A percentile compares a stretch with the other conserved stretches of the same genome.
Conservation (phyloP, 192 early-diverging fungal genomes). For the Coemansia guatemalensis region DNA sequence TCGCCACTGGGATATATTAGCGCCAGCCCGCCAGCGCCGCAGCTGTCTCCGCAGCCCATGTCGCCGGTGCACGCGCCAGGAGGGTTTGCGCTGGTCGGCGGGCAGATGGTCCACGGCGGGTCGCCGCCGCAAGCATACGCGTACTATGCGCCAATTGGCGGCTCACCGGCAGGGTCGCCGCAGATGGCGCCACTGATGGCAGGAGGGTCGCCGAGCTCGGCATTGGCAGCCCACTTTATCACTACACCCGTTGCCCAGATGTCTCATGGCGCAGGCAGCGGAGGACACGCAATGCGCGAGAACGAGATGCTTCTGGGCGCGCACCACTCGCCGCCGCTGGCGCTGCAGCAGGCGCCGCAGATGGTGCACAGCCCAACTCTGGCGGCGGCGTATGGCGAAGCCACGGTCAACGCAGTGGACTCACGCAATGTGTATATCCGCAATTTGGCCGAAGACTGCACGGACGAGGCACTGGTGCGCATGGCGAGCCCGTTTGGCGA, state of each 20-base stretch:
- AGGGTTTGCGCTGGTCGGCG: constrained; percentile 20
- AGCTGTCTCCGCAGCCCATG: constrained; percentile 7
- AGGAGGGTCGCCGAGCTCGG: neutral
- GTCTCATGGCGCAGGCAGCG: no score
- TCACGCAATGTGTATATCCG: constrained; percentile 78
- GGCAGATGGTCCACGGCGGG: constrained; percentile 12
- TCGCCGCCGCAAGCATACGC: constrained; percentile 18
- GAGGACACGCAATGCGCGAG: neutral
- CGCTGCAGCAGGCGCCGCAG: neutral
- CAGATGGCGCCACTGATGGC: constrained; percentile 19
- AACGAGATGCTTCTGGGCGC: neutral
- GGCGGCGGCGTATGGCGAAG: neutral
- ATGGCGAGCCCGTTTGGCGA: constrained; percentile 68
- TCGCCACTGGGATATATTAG: constrained; percentile 19
- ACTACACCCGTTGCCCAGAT: neutral
- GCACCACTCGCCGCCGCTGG: neutral
- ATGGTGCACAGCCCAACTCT: constrained; percentile 12
- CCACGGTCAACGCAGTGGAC: constrained; percentile 19
- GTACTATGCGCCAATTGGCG: constrained; percentile 22
- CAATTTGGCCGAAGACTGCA: constrained; percentile 64
- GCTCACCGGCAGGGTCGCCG: constrained; percentile 20
- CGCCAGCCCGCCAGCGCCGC: constrained; percentile 9
- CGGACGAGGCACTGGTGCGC: constrained; percentile 64
- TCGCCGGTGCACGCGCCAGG: neutral
- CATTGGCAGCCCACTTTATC: neutral